Evolutionary conservation across 768 basidiomycete genomes (phyloP), one percentile per base, ranked within the genome.

Genomic region (Podaxis sp.): DNA sequence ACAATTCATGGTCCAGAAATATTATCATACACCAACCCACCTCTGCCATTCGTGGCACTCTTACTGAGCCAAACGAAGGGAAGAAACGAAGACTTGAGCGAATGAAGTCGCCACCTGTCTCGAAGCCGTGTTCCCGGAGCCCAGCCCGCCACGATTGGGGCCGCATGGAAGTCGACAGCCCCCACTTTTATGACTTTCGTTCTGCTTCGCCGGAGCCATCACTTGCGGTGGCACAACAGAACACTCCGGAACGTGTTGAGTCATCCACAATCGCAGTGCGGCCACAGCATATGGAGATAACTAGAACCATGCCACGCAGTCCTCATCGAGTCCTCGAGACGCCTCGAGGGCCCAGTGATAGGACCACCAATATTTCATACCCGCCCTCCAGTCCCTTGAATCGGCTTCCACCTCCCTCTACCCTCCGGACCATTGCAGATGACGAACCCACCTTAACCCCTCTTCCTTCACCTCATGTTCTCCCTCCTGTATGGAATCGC

Each of bases 201-300:
- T 24, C 30, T 46, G 44, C 52, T 55, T 62, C 44, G 61, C 61
- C 61, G 53, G 44, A 62, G 53, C 33, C 61, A 12, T 48, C 61
- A 46, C 13, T 36, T 19, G 17, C n/a, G 12, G 15, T 22, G 13
- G n/a, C 52, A 19, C 40, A 11, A 38, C 26, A 42, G 15, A 55
- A 24, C 17, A 33, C 28, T 33, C 17, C 53, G 26, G 12, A 7
- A 24, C 28, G 19, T 26, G 22, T 38, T 24, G 58, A 51, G 33
- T 49, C 52, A 38, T 62, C 53, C 42, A 26, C 22, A 11, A 11
- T 44, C 17, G 36, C 60, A 48, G 60, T 22, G 17, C 24, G 22
- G n/a, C 40, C 42, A 24, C 24, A 26, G 15, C 39, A 15, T 46
- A 46, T 46, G 44, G 19, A 46, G 44, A 44, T 44, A 57, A 26